Evolutionary conservation across 2,329 filamentous ascomycete species (phyloP), one percentile per base, ranked within the genome.

Genomic region (Herpotrichia juniperi): DNA sequence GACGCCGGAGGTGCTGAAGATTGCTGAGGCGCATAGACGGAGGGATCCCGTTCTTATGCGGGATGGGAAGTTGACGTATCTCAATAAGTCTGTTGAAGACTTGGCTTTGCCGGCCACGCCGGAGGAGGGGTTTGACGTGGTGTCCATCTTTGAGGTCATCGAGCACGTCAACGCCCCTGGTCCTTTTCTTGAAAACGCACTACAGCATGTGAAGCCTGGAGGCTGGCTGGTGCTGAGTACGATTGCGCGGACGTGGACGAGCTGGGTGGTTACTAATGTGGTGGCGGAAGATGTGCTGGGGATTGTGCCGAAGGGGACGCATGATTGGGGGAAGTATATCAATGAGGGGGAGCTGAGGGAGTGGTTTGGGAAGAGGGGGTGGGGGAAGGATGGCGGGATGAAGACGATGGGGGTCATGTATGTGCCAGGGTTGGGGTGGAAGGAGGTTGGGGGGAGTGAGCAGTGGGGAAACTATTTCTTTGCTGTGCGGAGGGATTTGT

Each of bases 271-370:
- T 11, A 99, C 96, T 2, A 96, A 96, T 66, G 78, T 97, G 21
- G 82, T 96, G 57, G 94, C 94, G 0, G 94, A 99, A 77, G 90
- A 94, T 76, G 71, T 97, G 51, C 65, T 96, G 70, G 81, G 90
- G 4, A 91, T 97, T 55, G 94, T 99, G 50, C 94, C 94, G 9
- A 85, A 84, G 58, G 94, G 94, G 1, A 99, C 94, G 42, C 94
- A 99, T 76, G 92, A 97, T 73, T 99, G 94, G 94, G 81, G 82
- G 57, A 96, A 97, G 78, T 99, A 97, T 76, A 87, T 99, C 61
- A 94, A 97, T 69, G 89, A 90, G 58, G 79, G 84, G 12, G 93
- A 97, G 80, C 73, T 96, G 69, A 70, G 75, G 60, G 69, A 60
- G 4, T 82, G 78, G 76, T 79, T 79, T 57, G 66, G 59, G 31